phyloP scores from a whole-genome alignment of 306 rosid genomes.

The Trichosanthes truncata region DNA sequence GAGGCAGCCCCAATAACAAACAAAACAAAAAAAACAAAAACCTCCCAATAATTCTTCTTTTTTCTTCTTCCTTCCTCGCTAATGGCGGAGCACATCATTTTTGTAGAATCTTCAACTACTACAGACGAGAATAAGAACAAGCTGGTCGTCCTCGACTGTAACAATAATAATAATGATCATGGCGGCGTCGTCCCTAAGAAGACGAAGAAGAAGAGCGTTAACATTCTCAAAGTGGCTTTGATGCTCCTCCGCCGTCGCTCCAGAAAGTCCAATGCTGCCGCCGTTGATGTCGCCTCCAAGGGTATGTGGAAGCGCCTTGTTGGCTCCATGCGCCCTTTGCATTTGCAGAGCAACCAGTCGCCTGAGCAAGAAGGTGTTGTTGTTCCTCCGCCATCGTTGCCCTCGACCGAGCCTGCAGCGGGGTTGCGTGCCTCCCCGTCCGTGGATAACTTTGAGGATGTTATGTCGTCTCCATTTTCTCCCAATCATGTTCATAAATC shows the following conservation, averaged over 20 bases:
- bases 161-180: neutral
- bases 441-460: neutral
- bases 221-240: neutral
- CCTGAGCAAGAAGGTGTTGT: neutral
- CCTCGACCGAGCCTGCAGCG: neutral
- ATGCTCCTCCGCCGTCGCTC: neutral
- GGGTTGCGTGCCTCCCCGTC: neutral
- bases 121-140: neutral
- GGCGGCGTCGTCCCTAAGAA: neutral
- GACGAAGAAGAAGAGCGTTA: neutral
- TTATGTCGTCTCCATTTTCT: neutral
- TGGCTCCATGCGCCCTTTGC: constrained; percentile 54
- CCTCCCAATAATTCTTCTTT: too few species aligned
- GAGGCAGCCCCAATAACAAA: neutral
- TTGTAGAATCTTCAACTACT: neutral
- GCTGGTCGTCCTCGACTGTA: neutral
- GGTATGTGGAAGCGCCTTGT: constrained; percentile 30
- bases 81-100: neutral
- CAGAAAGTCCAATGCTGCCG: neutral
- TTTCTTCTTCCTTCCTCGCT: neutral
- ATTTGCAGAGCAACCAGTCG: constrained; percentile 29
- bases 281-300: neutral
- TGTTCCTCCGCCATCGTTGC: neutral
- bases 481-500: neutral
- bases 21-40: neutral